Conservation (phyloP, 805 yeast genomes). For the Wickerhamiella siamensis region DNA sequence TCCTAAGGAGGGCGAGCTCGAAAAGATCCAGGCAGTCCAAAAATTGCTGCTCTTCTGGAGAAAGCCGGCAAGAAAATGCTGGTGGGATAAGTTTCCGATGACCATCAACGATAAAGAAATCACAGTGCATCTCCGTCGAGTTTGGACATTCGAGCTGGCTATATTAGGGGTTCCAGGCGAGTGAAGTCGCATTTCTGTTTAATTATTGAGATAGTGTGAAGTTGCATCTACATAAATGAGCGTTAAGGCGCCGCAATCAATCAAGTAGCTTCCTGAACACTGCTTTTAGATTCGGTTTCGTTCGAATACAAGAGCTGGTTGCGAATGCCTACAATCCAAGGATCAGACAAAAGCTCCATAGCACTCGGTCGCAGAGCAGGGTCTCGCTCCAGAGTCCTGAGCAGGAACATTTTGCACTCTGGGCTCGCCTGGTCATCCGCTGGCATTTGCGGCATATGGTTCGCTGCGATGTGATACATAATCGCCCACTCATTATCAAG, state of each 20-base stretch:
- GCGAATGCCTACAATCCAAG: slow-evolving; percentile 18
- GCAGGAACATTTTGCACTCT: slow-evolving; percentile 56
- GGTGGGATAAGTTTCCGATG: slow-evolving; percentile 60
- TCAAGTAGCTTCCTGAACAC: neutral
- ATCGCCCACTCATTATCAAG: slow-evolving; percentile 96
- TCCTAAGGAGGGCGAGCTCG: slow-evolving; percentile 10
- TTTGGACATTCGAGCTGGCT: slow-evolving; percentile 90
- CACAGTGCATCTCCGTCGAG: slow-evolving; percentile 76
- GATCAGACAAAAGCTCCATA: slow-evolving; percentile 49
- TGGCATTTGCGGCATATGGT: slow-evolving; percentile 81
- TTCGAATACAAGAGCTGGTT: slow-evolving; percentile 9
- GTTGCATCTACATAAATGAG: too few species aligned
- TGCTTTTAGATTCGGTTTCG: too few species aligned
- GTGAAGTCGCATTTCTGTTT: too few species aligned
- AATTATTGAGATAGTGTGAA: too few species aligned
- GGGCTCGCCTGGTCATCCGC: slow-evolving; percentile 59
- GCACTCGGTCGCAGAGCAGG: slow-evolving; percentile 74
- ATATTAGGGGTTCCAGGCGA: slow-evolving; percentile 52
- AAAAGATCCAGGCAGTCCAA: slow-evolving; percentile 24
- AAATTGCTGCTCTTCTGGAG: slow-evolving; percentile 87
- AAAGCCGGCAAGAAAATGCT: slow-evolving; percentile 95
- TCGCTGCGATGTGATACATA: slow-evolving; percentile 96
- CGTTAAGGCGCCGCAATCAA: too few species aligned
- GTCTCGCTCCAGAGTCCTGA: slow-evolving; percentile 66
- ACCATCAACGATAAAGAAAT: slow-evolving; percentile 28